Conservation (phyloP, 2,329 filamentous ascomycete genomes). For the Lachnellula arida region DNA sequence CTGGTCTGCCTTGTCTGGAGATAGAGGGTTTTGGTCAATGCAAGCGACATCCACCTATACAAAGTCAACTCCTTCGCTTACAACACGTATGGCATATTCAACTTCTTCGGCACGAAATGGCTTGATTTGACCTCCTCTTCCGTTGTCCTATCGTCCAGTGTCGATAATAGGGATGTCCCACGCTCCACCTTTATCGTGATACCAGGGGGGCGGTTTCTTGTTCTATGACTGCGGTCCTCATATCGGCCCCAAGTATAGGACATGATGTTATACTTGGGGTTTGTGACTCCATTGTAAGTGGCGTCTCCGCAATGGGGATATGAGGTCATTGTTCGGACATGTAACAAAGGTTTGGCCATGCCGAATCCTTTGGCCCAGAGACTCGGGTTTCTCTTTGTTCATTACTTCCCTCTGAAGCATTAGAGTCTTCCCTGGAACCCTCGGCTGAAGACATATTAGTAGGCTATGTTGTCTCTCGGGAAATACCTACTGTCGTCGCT, state of each 20-base stretch:
- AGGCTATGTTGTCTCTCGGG: no score
- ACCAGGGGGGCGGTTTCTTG: no score
- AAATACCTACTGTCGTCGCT: no score
- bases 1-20: not conserved
- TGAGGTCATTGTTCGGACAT: not conserved
- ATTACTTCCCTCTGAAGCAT: no score
- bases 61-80: not conserved
- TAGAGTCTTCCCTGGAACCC: no score
- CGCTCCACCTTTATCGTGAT: not conserved
- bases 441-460: no score
- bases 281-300: not conserved
- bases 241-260: constrained; percentile 1
- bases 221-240: not conserved
- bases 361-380: no score
- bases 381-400: no score
- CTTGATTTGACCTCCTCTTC: not conserved
- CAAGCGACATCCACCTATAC: not conserved
- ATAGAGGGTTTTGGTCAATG: not conserved
- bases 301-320: no score
- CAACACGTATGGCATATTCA: no score
- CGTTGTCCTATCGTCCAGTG: not conserved
- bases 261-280: not conserved
- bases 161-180: not conserved
- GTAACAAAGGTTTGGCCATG: not conserved
- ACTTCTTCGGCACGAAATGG: no score